Percentiles rank a stretch among this genome's conserved stretches.
Evolutionary conservation across 805 yeast species (phyloP).

Genomic region (Metschnikowia henanensis): DNA sequence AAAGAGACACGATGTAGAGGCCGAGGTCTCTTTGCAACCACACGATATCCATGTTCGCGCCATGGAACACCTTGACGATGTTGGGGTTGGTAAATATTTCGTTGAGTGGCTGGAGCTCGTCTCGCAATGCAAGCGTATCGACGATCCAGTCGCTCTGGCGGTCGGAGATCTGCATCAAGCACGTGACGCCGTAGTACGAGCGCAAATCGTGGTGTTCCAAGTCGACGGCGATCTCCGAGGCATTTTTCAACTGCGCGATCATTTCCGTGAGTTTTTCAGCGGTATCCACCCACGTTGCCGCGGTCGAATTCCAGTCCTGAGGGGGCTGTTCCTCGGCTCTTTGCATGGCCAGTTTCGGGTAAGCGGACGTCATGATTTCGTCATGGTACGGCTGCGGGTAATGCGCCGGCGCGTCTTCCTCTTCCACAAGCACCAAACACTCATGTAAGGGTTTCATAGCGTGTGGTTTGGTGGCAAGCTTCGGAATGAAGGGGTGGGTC

Average conservation of each 20-base stretch:
- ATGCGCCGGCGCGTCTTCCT: constrained; percentile 6
- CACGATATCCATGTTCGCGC: constrained; percentile 94
- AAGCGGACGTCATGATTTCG: constrained; percentile 71
- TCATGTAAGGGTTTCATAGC: constrained; percentile 58
- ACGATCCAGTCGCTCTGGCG: constrained; percentile 81
- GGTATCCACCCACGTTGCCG: constrained; percentile 72
- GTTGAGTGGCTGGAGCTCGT: constrained; percentile 67
- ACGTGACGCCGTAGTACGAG: constrained; percentile 86
- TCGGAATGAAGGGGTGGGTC: constrained; percentile 73
- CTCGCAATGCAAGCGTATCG: constrained; percentile 80
- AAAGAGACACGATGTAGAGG: constrained; percentile 79
- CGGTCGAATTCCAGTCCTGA: constrained; percentile 62
- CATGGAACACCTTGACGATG: constrained; percentile 88
- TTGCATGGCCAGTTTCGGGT: constrained; percentile 56
- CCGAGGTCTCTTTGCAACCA: constrained; percentile 98
- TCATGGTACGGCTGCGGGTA: constrained; percentile 77
- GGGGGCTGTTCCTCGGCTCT: constrained; percentile 47
- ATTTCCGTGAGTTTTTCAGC: constrained; percentile 51
- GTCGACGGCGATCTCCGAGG: constrained; percentile 82
- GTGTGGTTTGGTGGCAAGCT: constrained; percentile 70
- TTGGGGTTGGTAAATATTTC: constrained; percentile 76
- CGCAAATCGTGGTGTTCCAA: constrained; percentile 94
- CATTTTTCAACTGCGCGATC: constrained; percentile 50
- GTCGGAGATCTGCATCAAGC: constrained; percentile 89
- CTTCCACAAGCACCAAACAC: constrained; percentile 25